phyloP scores from a whole-genome alignment of 768 basidiomycete genomes.

The Tricholoma bakamatsutake region DNA sequence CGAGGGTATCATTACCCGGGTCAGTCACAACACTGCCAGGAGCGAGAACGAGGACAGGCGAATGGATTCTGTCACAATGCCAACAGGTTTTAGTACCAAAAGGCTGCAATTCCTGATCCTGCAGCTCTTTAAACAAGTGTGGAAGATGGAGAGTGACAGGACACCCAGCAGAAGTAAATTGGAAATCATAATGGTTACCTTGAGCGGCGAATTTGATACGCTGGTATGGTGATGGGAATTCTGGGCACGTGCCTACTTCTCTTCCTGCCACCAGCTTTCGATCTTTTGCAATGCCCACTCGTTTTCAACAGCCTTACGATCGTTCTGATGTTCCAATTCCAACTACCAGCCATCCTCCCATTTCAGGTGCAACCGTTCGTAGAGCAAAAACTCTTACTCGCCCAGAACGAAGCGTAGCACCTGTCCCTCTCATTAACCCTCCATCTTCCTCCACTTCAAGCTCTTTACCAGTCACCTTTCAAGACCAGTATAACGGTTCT shows the following conservation, averaged over 20 bases:
- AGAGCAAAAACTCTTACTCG: constrained; percentile 95
- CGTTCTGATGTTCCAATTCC: constrained; percentile 64
- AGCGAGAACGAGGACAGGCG: constrained; percentile 21
- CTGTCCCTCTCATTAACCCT: constrained; percentile 91
- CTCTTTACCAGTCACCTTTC: constrained; percentile 18
- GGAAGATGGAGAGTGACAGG: constrained; percentile 54
- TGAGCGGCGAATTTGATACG: constrained; percentile 55
- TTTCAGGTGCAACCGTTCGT: constrained; percentile 57
- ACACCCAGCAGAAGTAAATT: constrained; percentile 34
- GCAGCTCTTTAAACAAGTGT: constrained; percentile 47
- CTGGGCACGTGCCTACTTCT: neutral
- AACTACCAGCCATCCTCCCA: constrained; percentile 50
- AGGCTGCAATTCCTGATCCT: constrained; percentile 41
- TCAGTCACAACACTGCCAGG: no score
- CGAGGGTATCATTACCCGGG: no score
- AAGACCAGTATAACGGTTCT: constrained; percentile 37
- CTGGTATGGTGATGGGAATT: constrained; percentile 65
- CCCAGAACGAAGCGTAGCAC: constrained; percentile 92
- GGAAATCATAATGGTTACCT: constrained; percentile 16
- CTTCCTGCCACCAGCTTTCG: constrained; percentile 12
- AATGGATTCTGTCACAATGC: constrained; percentile 26
- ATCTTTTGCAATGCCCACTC: constrained; percentile 41
- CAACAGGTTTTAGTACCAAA: constrained; percentile 42
- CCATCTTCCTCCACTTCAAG: constrained; percentile 39
- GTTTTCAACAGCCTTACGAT: constrained; percentile 48